phyloP scores from a whole-genome alignment of 495 filamentous ascomycete species.

The Tricharina praecox region DNA sequence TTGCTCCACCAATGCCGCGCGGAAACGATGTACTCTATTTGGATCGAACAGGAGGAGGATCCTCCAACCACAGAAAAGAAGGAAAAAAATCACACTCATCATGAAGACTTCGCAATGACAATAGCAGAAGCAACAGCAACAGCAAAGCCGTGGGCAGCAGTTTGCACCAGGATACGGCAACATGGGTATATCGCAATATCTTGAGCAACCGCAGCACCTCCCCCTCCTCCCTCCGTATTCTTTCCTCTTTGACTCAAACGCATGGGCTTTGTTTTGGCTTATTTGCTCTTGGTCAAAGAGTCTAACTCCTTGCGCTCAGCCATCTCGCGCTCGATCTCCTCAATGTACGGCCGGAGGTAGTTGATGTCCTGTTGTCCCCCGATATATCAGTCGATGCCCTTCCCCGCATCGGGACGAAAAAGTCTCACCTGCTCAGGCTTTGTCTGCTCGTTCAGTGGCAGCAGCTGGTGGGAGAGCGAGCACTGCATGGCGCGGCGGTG shows the following conservation, averaged over 20 bases:
- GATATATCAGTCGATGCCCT: slow-evolving; percentile 2
- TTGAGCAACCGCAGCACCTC: no score
- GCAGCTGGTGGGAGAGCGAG: slow-evolving; percentile 69
- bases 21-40: no score
- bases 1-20: no score
- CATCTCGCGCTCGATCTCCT: slow-evolving; percentile 63
- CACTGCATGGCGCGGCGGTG: slow-evolving; percentile 88
- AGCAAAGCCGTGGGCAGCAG: no score
- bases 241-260: no score
- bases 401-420: background rate
- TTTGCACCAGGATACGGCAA: background rate
- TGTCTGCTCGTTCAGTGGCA: slow-evolving; percentile 68
- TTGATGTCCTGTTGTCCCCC: slow-evolving; percentile 45
- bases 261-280: no score
- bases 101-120: no score
- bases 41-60: no score
- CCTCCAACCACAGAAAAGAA: no score
- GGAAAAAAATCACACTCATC: no score
- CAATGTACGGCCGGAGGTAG: slow-evolving; percentile 67
- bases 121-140: no score
- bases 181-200: slow-evolving; percentile 1
- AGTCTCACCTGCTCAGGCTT: slow-evolving; percentile 49
- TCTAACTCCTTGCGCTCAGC: slow-evolving; percentile 73
- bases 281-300: slow-evolving; percentile 39
- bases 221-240: no score